Evolutionary conservation across 495 filamentous ascomycete genomes (phyloP), one percentile per base, ranked within the genome.

Genomic region (Mytilinidion resinicola): DNA sequence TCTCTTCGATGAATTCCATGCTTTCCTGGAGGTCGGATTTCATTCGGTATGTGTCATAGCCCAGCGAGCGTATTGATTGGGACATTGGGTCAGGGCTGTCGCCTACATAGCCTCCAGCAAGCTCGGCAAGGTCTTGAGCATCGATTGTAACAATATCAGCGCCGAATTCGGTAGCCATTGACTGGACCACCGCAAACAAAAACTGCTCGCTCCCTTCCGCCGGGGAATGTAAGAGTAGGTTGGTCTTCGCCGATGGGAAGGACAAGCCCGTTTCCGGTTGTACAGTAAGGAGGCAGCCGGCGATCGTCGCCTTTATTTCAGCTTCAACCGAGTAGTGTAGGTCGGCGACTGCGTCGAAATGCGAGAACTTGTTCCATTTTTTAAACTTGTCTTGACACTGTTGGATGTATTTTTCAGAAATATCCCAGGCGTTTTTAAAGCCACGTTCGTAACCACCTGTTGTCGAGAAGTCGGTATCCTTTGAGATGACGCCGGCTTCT

Each of bases 61-160:
- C 11, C 56, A 69, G 49, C 65, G 65, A 43, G 71, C 75, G 34
- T 68, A 72, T 17, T 57, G 62, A 64, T 15, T 64, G 47, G 33
- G 55, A 42, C 12, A 55, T 53, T 3, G 68, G 62, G 7, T 74
- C 68, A 69, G 77, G 25, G 70, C 63, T 59, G 20, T 95, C 89
- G 38, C 86, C 82, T 20, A 89, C 58, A 67, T 88, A 89, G 62
- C 85, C 80, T 33, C 84, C 87, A 41, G 87, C 80, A 41, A 97
- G 75, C 55, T 90, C 78, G 12, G 90, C 87, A 60, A 98, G 78
- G 68, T 90, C 88, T 59, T 87, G 84, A 12, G 90, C 84, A 70
- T 87, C 83, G 12, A 98, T 71, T 20, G 81, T 80, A 36, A 98
- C 74, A 5, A 96, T 67, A 69, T 97, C 88, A n/a, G 91, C 85